Conservation (phyloP, 768 basidiomycete genomes). For the Chalciporus piperatus region DNA sequence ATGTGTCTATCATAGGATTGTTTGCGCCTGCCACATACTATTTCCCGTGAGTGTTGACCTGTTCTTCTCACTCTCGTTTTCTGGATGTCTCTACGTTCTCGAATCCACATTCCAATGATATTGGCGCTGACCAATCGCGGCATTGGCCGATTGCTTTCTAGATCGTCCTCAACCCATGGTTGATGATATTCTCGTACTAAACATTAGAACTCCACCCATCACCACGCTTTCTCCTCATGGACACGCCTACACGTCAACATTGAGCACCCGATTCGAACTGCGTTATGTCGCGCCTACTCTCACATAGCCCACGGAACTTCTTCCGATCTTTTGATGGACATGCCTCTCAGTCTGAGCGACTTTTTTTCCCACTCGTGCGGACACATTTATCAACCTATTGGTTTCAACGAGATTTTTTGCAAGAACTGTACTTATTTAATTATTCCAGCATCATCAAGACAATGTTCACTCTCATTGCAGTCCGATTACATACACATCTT, state of each 20-base stretch:
- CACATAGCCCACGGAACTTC: not conserved
- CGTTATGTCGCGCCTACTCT: not conserved
- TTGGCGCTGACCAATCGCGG: constrained; percentile 13
- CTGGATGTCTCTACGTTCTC: too few species aligned
- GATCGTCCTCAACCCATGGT: constrained; percentile 86
- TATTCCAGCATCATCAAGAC: constrained; percentile 13
- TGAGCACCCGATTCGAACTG: not conserved
- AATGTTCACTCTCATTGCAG: not conserved
- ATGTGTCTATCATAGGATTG: constrained; percentile 42
- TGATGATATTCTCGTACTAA: constrained; percentile 76
- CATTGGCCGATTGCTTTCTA: constrained; percentile 22
- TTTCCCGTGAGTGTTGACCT: constrained; percentile 70
- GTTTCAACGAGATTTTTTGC: not conserved
- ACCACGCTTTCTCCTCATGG: constrained; percentile 13
- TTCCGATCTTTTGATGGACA: constrained; percentile 7
- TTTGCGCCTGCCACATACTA: constrained; percentile 62
- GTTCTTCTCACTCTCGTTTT: too few species aligned
- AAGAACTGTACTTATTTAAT: constrained; percentile 13
- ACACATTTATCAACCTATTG: not conserved
- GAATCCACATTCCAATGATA: not conserved
- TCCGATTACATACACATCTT: constrained; percentile 3
- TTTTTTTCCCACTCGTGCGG: not conserved
- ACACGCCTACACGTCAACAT: too few species aligned
- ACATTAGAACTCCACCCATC: not conserved
- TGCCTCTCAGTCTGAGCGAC: not conserved